These are phyloP conservation scores for Lablab purpureus DNA, from an alignment of 306 rosid genomes.

Conservation along the genomic window DNA sequence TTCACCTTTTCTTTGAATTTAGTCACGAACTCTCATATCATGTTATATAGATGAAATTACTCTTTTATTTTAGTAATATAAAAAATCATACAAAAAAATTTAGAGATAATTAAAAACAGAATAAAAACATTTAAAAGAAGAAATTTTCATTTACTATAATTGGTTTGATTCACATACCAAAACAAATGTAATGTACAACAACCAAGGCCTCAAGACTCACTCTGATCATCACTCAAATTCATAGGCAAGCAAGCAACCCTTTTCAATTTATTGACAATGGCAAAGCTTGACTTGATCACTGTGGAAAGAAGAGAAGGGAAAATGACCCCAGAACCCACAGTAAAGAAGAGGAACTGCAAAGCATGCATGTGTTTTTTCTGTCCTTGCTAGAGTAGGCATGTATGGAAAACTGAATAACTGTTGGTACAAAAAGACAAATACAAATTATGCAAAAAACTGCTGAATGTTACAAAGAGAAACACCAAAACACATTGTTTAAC, in stretches of 20 bases:
- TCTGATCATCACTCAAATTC: constrained; percentile 11
- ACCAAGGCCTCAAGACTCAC: constrained; percentile 24
- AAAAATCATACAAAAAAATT: background rate
- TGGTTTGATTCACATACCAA: constrained; percentile 2
- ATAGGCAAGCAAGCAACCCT: background rate
- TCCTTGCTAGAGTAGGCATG: background rate
- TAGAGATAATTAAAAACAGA: background rate
- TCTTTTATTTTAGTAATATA: constrained; percentile 13
- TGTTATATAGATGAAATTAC: background rate
- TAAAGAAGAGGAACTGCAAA: background rate
- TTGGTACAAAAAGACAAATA: constrained; percentile 1
- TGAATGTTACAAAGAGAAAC: background rate
- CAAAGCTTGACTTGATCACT: background rate
- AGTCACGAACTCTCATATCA: background rate
- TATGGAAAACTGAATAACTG: constrained; percentile 5
- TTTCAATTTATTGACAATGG: constrained; percentile 30
- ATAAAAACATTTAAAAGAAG: background rate
- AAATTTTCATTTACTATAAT: background rate
- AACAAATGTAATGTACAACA: constrained; percentile 19
- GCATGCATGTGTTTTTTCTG: background rate
- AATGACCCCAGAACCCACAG: background rate
- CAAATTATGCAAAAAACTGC: background rate
- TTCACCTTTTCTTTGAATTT: too few species aligned
- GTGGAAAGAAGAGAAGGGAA: background rate
- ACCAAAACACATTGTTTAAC: background rate